Evolutionary conservation across 495 filamentous ascomycete genomes (phyloP).

Genomic region (Penicillium atrosanguineum): DNA sequence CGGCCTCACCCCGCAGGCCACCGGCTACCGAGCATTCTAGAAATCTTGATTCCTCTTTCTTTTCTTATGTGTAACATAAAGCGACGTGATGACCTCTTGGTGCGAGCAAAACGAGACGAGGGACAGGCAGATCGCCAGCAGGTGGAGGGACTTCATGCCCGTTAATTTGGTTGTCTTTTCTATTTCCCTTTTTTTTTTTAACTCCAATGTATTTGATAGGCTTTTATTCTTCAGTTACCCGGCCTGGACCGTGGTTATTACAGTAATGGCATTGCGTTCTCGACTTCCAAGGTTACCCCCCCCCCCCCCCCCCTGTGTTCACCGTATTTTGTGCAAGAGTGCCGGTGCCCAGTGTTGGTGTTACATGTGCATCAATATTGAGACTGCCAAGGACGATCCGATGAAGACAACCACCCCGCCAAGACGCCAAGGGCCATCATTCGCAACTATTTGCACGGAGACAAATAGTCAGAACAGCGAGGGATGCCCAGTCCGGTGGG

Average conservation of each 20-base stretch:
- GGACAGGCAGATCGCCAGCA: background rate
- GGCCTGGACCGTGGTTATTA: conserved; percentile 9
- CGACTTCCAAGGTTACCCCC: no score
- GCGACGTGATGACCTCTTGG: conserved; percentile 33
- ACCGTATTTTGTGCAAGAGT: background rate
- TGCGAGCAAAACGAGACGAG: conserved; percentile 24
- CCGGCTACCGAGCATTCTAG: conserved; percentile 64
- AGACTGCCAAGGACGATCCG: conserved; percentile 10
- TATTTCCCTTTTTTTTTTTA: conserved; percentile 16
- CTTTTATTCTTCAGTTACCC: conserved; percentile 5
- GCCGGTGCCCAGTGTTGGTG: background rate
- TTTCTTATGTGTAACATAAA: conserved; percentile 42
- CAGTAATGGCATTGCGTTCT: conserved; percentile 23
- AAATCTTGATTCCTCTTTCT: conserved; percentile 9
- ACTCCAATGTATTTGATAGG: conserved; percentile 30
- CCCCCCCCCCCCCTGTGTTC: background rate
- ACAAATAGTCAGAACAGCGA: conserved; percentile 4
- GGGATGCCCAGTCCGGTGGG: background rate
- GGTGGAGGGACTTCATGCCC: conserved; percentile 18
- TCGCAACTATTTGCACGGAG: conserved; percentile 3
- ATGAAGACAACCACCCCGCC: conserved; percentile 7
- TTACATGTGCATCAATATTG: background rate
- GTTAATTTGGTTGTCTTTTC: conserved; percentile 23
- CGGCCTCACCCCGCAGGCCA: conserved; percentile 76
- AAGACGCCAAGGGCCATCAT: conserved; percentile 23